Evolutionary conservation across 345 rosid species (phyloP).

Genomic region (Erucastrum elatum): DNA sequence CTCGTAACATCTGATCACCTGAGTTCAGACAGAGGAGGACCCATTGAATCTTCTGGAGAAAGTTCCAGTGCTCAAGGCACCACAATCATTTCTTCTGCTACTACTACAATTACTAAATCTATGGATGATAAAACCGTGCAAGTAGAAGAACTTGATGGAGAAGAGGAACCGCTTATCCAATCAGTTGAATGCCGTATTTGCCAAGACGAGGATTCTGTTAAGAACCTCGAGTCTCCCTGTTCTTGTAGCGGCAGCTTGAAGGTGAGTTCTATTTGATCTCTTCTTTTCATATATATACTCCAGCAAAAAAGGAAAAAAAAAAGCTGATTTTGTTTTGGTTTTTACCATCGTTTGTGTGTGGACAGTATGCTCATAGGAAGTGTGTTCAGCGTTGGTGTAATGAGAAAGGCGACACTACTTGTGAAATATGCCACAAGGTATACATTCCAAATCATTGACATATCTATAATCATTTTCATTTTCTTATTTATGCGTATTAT

Average conservation of each 20-base stretch:
- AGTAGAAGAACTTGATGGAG: constrained; percentile 34
- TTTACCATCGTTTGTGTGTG: background rate
- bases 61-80: constrained; percentile 39
- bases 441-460: background rate
- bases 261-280: constrained; percentile 43
- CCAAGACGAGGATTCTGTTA: constrained; percentile 86
- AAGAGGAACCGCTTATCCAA: constrained; percentile 73
- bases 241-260: constrained; percentile 94
- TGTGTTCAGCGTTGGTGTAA: constrained; percentile 99
- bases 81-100: constrained; percentile 26
- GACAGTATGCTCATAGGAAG: constrained; percentile 93
- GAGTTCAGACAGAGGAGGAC: constrained; percentile 35
- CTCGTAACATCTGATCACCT: constrained; percentile 46
- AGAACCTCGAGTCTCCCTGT: constrained; percentile 89
- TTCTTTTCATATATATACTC: background rate
- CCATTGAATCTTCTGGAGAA: constrained; percentile 41
- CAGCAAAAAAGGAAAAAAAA: background rate
- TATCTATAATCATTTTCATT: background rate
- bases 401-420: constrained; percentile 87
- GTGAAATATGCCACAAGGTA: constrained; percentile 99
- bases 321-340: background rate
- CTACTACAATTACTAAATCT: constrained; percentile 9
- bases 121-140: constrained; percentile 32
- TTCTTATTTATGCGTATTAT: background rate
- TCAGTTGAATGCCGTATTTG: constrained; percentile 90